Base-by-base conservation (phyloP, 768 basidiomycete genomes). In the Lactarius psammicola region DNA sequence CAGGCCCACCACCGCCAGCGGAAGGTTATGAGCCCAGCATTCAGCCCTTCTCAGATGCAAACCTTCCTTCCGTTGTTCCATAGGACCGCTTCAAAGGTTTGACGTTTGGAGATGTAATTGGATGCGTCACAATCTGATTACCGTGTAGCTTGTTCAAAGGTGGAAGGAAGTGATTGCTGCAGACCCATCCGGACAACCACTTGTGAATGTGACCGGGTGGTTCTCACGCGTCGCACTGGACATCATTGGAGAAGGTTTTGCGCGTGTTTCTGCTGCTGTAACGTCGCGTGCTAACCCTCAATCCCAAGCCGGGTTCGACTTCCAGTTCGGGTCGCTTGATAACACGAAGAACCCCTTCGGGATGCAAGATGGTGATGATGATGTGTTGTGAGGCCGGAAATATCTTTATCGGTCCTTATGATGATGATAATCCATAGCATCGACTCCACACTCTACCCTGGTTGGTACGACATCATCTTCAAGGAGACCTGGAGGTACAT, bases 1-100 rank as follows among this genome's bases (percentile, higher is more conserved):
- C 53, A 68, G 33, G 60, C 68, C 30, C 73, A 74, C 46, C 57
- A 67, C 23, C 71, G 73, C 10, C 68, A 70, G 51, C 66, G 73
- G 15, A 74, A 69, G 65, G 70, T 74, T 44, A 72, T 74, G 69
- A 71, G 64, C 20, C 71, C 73, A 2, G 73, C 73, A 5, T 74
- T 74, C 68, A 69, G 65, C 17, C 62, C 71, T 1, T 42, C 60
- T 18, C 72, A 72, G 38, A 51, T 74, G 33, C 64, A 60, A 44
- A 68, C 73, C 18, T 72, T 69, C 68, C 59, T 72, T 44, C 69
- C 73, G 13, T 49, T 72, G 23, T 72, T 74, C 66, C 68, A 68
- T 4, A 26, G 38, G 11, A 67, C 66, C 2, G 70, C 15, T 20
- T 65, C 44, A 18, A 74, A 71, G 66, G 73, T 71, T 15, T 11